Evolutionary conservation across 1,139 yeast genomes (phyloP).

Genomic region (Fermentozyma sake): DNA sequence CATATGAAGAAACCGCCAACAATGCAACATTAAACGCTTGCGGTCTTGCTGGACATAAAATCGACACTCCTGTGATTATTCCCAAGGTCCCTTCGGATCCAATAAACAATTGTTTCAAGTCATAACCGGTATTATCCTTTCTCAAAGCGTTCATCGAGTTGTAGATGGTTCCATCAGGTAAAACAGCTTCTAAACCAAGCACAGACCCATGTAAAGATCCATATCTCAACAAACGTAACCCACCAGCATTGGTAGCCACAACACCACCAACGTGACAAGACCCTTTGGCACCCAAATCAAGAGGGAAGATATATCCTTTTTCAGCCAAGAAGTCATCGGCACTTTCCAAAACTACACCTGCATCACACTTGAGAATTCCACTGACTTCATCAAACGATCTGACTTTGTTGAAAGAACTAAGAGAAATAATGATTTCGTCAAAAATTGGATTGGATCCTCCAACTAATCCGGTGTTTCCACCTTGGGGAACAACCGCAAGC

Average conservation of each 20-base stretch:
- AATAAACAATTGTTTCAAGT: slow-evolving; percentile 84
- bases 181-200: slow-evolving; percentile 84
- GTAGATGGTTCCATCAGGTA: slow-evolving; percentile 83
- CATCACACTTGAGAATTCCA: slow-evolving; percentile 85
- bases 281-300: slow-evolving; percentile 95
- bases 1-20: slow-evolving; percentile 76
- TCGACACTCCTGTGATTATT: slow-evolving; percentile 82
- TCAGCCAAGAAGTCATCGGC: slow-evolving; percentile 81
- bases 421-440: slow-evolving; percentile 78
- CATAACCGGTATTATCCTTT: slow-evolving; percentile 94
- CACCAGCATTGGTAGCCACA: slow-evolving; percentile 97
- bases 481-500: slow-evolving; percentile 92
- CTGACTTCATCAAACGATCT: slow-evolving; percentile 77
- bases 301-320: slow-evolving; percentile 83
- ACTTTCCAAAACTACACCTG: slow-evolving; percentile 83
- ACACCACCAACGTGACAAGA: slow-evolving; percentile 96
- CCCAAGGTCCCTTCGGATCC: slow-evolving; percentile 95
- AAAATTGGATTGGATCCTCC: slow-evolving; percentile 94
- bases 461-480: slow-evolving; percentile 95
- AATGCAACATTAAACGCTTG: slow-evolving; percentile 84
- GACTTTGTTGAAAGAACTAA: slow-evolving; percentile 69
- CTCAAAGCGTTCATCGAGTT: slow-evolving; percentile 78
- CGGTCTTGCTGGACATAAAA: slow-evolving; percentile 91
- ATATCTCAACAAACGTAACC: slow-evolving; percentile 78
- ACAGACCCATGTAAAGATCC: slow-evolving; percentile 94